Percentiles rank a stretch among this genome's conserved stretches.
These are phyloP conservation scores for Blastocladiella emersonii DNA, from an alignment of 371 early-diverging fungal species.

Conservation along the genomic window DNA sequence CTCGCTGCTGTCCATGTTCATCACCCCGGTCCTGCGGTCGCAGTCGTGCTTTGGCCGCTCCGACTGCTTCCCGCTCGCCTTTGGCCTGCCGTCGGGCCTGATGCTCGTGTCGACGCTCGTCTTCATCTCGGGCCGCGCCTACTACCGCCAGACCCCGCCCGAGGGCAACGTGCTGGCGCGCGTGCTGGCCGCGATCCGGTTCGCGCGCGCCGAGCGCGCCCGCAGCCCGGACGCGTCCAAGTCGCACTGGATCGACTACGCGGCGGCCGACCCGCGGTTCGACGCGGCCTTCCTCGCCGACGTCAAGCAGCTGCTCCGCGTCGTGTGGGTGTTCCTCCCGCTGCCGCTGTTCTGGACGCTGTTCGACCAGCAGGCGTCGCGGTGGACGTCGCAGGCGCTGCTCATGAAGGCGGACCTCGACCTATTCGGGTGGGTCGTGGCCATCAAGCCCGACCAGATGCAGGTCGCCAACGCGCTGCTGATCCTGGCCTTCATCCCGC, in stretches of 20 bases:
- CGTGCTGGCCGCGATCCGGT: background rate
- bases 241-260: slow-evolving; percentile 4
- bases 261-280: background rate
- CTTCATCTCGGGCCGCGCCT: slow-evolving; percentile 11
- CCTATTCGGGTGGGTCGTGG: slow-evolving; percentile 4
- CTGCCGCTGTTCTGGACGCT: slow-evolving; percentile 25
- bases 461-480: slow-evolving; percentile 21
- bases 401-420: slow-evolving; percentile 12
- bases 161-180: slow-evolving; percentile 5
- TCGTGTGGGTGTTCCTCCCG: slow-evolving; percentile 5
- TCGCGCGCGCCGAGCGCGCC: background rate
- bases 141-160: background rate
- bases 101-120: slow-evolving; percentile 15
- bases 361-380: slow-evolving; percentile 27
- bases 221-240: background rate
- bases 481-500: slow-evolving; percentile 22
- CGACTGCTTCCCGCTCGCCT: slow-evolving; percentile 19
- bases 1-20: slow-evolving; percentile 3
- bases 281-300: background rate
- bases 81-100: slow-evolving; percentile 16
- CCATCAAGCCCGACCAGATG: slow-evolving; percentile 20
- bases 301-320: background rate
- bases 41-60: slow-evolving; percentile 12
- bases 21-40: slow-evolving; percentile 8
- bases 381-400: slow-evolving; percentile 28